Conservation (phyloP, 2,329 filamentous ascomycete species). For the Ilyonectria destructans region DNA sequence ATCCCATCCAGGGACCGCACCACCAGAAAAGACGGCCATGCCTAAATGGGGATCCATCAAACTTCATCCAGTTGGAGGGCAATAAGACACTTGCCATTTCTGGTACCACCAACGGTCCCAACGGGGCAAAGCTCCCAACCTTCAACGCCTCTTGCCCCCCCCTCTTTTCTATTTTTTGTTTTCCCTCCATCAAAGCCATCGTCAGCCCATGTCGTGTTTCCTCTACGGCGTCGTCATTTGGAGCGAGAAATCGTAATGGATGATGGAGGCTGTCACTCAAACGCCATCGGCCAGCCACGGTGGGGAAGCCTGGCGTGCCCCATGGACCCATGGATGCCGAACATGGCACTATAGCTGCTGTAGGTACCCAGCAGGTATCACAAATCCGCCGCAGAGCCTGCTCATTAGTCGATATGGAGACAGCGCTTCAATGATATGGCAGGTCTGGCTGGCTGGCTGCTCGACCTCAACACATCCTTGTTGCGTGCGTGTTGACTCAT, state of each 20-base stretch:
- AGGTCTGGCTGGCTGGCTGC: conserved; percentile 28
- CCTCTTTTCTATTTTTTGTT: neutral
- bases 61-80: conserved; percentile 27
- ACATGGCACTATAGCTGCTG: conserved; percentile 24
- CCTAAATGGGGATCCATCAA: conserved; percentile 28
- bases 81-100: conserved; percentile 22
- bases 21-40: conserved; percentile 18
- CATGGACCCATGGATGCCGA: conserved; percentile 33
- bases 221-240: conserved; percentile 39
- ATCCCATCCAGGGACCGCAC: conserved; percentile 27
- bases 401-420: conserved; percentile 29
- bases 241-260: conserved; percentile 37
- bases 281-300: conserved; percentile 37
- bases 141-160: conserved; percentile 2
- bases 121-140: conserved; percentile 7
- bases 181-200: conserved; percentile 10
- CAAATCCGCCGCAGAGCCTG: conserved; percentile 25
- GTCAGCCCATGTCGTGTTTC: conserved; percentile 27
- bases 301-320: conserved; percentile 33
- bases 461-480: conserved; percentile 16
- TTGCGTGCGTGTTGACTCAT: conserved; percentile 13
- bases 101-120: conserved; percentile 22
- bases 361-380: conserved; percentile 35
- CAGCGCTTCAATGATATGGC: conserved; percentile 24
- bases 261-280: conserved; percentile 31